Evolutionary conservation across 2,329 filamentous ascomycete genomes (phyloP).

Genomic region (Keithomyces neogunnii): DNA sequence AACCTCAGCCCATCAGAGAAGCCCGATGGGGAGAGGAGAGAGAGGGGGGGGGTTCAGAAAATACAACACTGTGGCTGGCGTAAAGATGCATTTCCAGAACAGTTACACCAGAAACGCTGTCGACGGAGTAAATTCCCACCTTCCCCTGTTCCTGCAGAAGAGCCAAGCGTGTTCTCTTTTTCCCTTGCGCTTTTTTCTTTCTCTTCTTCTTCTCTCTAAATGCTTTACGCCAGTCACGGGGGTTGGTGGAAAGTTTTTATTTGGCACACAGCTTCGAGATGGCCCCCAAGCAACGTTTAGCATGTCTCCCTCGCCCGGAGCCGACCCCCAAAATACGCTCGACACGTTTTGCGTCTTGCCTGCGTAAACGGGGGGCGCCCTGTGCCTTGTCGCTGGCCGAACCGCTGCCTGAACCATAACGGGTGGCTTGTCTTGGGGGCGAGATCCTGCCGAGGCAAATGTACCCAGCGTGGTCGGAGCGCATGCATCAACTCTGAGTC

Average conservation of each 20-base stretch:
- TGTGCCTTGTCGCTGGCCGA: not conserved
- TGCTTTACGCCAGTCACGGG: too few relatives aligned
- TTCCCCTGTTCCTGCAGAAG: not conserved
- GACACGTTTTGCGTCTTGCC: not conserved
- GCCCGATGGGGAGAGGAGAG: not conserved
- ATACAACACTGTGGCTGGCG: too few relatives aligned
- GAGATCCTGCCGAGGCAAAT: not conserved
- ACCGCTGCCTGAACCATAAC: not conserved
- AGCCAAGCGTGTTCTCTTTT: not conserved
- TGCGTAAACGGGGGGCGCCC: not conserved
- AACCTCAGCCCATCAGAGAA: not conserved
- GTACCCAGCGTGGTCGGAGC: not conserved
- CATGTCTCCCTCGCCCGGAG: not conserved
- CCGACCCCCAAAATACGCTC: not conserved
- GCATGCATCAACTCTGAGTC: too few relatives aligned
- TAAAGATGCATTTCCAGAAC: not conserved
- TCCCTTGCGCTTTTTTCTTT: too few relatives aligned
- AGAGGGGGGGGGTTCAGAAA: not conserved
- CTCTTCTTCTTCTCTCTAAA: too few relatives aligned
- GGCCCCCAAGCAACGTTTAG: not conserved
- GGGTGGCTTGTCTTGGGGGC: constrained; percentile 1
- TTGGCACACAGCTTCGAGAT: not conserved
- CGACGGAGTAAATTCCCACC: not conserved
- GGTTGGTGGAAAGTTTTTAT: too few relatives aligned
- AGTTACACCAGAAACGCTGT: not conserved